These are phyloP conservation scores for Coemansia aciculifera DNA, from an alignment of 192 early-diverging fungal species.

Conservation along the genomic window DNA sequence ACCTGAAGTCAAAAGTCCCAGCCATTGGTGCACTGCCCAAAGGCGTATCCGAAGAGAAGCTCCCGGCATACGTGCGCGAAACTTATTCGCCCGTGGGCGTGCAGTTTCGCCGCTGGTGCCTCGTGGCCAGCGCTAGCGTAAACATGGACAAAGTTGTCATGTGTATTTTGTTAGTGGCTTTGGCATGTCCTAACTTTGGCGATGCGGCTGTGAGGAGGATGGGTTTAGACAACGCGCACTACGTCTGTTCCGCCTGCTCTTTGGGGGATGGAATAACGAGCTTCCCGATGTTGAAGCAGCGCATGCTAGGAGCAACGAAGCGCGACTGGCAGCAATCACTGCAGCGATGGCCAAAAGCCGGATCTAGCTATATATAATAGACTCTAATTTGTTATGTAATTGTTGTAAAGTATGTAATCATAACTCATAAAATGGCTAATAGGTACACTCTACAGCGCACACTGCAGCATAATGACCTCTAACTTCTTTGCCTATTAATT, in stretches of 20 bases:
- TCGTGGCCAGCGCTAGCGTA: background rate
- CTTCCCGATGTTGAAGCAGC: background rate
- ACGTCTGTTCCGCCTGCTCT: background rate
- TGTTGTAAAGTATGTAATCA: too few species aligned
- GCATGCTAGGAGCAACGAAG: too few species aligned
- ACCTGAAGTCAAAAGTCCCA: background rate
- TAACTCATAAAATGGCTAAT: too few species aligned
- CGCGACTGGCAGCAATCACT: too few species aligned
- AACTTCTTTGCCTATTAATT: too few species aligned
- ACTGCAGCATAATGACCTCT: too few species aligned
- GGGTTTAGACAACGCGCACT: background rate
- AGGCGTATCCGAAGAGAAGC: background rate
- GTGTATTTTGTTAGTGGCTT: background rate
- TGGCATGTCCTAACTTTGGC: background rate
- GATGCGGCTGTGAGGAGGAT: background rate
- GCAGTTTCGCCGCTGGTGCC: background rate
- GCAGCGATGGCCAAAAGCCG: too few species aligned
- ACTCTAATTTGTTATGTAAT: too few species aligned
- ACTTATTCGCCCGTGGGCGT: background rate
- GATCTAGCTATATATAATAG: too few species aligned
- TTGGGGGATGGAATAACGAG: slow-evolving; percentile 5
- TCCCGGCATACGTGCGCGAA: background rate
- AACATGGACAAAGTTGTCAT: background rate
- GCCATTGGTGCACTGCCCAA: background rate
- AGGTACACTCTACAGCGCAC: too few species aligned